Base-by-base conservation (phyloP, 257 asterid genomes). In the Ilex aquifolium region DNA sequence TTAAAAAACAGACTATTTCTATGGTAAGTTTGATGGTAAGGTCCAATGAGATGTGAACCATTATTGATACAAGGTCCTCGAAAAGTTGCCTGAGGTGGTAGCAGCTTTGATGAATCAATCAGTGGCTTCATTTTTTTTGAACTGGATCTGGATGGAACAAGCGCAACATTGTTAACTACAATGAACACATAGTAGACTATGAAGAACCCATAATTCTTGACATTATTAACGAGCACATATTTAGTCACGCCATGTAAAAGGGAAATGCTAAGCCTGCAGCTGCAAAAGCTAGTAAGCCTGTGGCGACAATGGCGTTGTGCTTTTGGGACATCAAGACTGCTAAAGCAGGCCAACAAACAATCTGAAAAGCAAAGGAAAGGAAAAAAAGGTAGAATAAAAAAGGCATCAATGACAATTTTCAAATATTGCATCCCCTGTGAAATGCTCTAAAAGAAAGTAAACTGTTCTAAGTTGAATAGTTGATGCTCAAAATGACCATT, bases 71-170 rank as follows among this genome's bases (percentile, higher is more conserved):
- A 93, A 66, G 99, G 99, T 63, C 97, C 97, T 40, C 99, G 87
- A 67, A 90, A 93, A 49, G 96, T 85, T 40, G 96, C 97, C 66
- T 93, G 99, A 31, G 97, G 97, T 8, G 96, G 99, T 71, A 90
- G 79, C 17, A 96, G 77, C 81, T 87, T 93, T 60, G 99, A 89
- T 48, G 99, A 79, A 77, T 93, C 99, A 29, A 89, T 93, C 49
- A 90, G 86, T 0, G 97, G 99, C 55, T 75, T 69, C 39, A 65
- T 31, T 39, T 55, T 79, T 52, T 94, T 80, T 49, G 99, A 85
- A 68, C 71, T 82, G n/a, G 94, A 59, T 74, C 96, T 91, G 84
- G 7, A 36, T 36, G 40, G 3, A 36, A 36, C 40, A 36, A 36
- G 40, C 40, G 7, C 7, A 36, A 36, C 7, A 7, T 36, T 36